A percentile compares a stretch with the other conserved stretches of the same genome.
Evolutionary conservation across 495 filamentous ascomycete genomes (phyloP).

Genomic region (Aspergillus incahuasiensis): DNA sequence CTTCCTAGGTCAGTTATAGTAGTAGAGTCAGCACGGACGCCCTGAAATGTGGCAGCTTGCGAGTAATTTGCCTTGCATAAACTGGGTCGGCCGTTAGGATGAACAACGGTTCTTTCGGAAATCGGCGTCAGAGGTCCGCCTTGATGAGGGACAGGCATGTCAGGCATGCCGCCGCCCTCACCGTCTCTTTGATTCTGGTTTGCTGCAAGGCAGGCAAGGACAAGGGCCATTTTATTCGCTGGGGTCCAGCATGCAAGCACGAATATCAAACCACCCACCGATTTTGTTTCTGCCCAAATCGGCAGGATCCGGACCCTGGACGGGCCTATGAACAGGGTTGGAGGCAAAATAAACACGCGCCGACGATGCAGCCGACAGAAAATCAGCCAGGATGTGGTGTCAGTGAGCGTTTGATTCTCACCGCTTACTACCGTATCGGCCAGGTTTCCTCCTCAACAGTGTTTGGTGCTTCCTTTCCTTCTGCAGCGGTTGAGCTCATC

Average conservation of each 20-base stretch:
- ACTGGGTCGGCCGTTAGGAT: conserved; percentile 9
- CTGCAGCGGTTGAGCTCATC: background rate
- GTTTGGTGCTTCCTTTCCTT: background rate
- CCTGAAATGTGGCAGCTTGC: conserved; percentile 5
- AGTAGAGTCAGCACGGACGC: background rate
- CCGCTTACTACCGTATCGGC: conserved; percentile 15
- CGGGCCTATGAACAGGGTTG: conserved; percentile 11
- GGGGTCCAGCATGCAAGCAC: conserved; percentile 11
- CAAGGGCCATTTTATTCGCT: conserved; percentile 13
- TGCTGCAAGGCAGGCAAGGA: conserved; percentile 24
- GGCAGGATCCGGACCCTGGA: conserved; percentile 3
- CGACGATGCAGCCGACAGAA: conserved; percentile 10
- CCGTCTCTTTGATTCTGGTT: conserved; percentile 19
- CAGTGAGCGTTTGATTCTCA: conserved; percentile 14
- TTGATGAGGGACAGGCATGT: too few relatives aligned
- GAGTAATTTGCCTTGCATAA: conserved; percentile 18
- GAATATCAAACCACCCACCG: conserved; percentile 6
- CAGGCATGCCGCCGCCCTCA: conserved; percentile 14
- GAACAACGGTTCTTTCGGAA: background rate
- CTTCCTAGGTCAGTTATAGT: background rate
- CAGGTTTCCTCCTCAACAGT: background rate
- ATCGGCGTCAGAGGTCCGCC: background rate
- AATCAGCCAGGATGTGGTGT: conserved; percentile 5
- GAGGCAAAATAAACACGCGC: conserved; percentile 19
- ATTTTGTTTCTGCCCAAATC: conserved; percentile 26